Evolutionary conservation across 2,329 filamentous ascomycete genomes (phyloP), one percentile per base, ranked within the genome.

Genomic region (Xylaria sp.): DNA sequence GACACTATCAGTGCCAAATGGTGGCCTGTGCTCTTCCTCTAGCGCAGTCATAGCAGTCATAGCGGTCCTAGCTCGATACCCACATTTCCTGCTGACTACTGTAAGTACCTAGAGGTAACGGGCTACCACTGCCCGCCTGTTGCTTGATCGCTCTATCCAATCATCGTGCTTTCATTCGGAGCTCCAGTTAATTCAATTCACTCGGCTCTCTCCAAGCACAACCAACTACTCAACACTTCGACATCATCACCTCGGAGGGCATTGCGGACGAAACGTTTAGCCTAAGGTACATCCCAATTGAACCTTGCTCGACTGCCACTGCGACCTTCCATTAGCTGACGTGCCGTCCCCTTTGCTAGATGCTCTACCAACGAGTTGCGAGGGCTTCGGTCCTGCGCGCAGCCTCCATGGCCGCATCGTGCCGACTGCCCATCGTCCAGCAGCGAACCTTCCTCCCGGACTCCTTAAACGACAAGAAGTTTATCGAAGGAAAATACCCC

Each of bases 311-410:
- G 15, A 10, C 33, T 8, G 2, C 18, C 15, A n/a, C 39, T 10
- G 12, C 8, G 2, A 23, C 1, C 43, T 48, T 4, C 8, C 46
- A 3, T 12, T 10, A 18, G 23, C 41, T 73, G 61, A 72, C 18
- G 18, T 57, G 12, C 12, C 41, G 12, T 10, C 57, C 15, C 25
- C 13, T 28, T 28, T 9, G 18, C 31, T 76, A 90, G 88, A 90
- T 91, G 89, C 84, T 90, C 79, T 83, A 85, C 73, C 85, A 85
- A 82, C 86, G 86, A 83, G 82, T 90, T 80, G 84, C 82, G 76
- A 86, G 86, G 82, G 84, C 83, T 68, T 79, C 82, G 75, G 81
- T 81, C 73, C 74, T 84, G 77, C 82, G 84, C 75, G 83, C 83
- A 77, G 82, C 80, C 67, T 78, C 82, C 71, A 79, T 85, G 62